Percentiles rank a stretch among this genome's conserved stretches.
phyloP scores from a whole-genome alignment of 1,139 yeast genomes.

The Magnusiomyces magnusii region DNA sequence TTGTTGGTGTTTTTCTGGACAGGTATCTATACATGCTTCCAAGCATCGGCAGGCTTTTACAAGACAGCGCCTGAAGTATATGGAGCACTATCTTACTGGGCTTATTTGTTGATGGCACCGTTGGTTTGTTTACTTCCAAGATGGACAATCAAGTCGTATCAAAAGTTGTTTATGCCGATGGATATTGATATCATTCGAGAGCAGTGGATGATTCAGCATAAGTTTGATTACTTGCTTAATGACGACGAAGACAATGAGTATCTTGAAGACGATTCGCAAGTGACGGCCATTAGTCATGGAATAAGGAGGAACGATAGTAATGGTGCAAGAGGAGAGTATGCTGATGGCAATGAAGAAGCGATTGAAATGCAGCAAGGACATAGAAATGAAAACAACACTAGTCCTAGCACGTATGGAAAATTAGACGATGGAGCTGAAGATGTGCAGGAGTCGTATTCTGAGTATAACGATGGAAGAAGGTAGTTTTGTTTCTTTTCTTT shows the following conservation, averaged over 20 bases:
- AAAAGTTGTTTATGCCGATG: conserved; percentile 57
- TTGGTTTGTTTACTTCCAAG: conserved; percentile 71
- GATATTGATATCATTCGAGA: conserved; percentile 88
- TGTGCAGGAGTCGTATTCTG: no score
- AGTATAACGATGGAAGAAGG: no score
- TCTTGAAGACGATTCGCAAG: not conserved
- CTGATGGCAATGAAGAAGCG: not conserved
- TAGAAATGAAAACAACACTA: not conserved
- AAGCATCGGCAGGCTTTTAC: conserved; percentile 60
- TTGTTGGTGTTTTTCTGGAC: conserved; percentile 78
- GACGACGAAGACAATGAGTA: not conserved
- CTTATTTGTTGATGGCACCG: conserved; percentile 64
- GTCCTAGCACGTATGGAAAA: not conserved
- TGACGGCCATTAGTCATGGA: no score
- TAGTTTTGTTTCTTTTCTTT: no score
- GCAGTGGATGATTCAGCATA: conserved; percentile 24
- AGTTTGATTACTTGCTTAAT: conserved; percentile 14
- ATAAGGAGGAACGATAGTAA: no score
- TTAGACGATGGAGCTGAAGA: no score
- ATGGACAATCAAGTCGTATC: conserved; percentile 55
- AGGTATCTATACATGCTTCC: conserved; percentile 72
- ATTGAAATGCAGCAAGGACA: not conserved
- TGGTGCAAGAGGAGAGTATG: no score
- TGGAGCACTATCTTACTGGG: conserved; percentile 75
- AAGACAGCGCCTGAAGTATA: conserved; percentile 68